Evolutionary conservation across 331 rosid species (phyloP), one percentile per base, ranked within the genome.

Genomic region (Dryas integrifolia): DNA sequence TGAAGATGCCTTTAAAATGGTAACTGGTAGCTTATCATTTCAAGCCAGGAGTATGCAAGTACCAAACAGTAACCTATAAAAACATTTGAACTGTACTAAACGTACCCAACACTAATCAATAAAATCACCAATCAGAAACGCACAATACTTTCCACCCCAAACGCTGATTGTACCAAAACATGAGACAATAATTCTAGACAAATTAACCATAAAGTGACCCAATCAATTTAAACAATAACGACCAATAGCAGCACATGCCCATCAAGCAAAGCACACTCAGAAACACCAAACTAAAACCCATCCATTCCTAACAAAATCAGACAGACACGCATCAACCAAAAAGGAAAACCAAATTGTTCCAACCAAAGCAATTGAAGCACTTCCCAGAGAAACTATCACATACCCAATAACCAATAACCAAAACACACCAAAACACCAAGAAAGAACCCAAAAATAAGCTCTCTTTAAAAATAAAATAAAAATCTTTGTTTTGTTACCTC

Each of bases 401-500:
- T 3, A 52, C 30, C 62, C 71, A 56, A 14, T 0, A 43, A 21
- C 2, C 6, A 55, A 43, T 0, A 43, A 21, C 2, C 6, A 55
- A 43, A 40, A 69, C 60, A 16, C 53, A 58, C 9, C 6, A 43
- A 56, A 58, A 41, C 49, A 48, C 7, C 18, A 58, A 58, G 26
- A 7, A 35, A 72, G 9, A 10, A 50, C 12, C 35, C 57, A 55
- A 77, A 14, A 2, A 30, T 58, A 21, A 21, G 24, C 24, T 21
- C 24, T 21, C 24, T 21, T 21, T 21, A 21, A 21, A 21, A 21
- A 21, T 0, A 21, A 21, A 21, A 21, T 0, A 14, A 24, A 69
- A 26, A 8, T 12, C 50, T 66, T 45, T 5, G 1, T 9, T 38
- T 3, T 39, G 38, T 58, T 74, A 94, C 98, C 97, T 94, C 92